A percentile compares a stretch with the other conserved stretches of the same genome.
Conservation (phyloP, 129 eudicot species). For the Saussurea involucrata region DNA sequence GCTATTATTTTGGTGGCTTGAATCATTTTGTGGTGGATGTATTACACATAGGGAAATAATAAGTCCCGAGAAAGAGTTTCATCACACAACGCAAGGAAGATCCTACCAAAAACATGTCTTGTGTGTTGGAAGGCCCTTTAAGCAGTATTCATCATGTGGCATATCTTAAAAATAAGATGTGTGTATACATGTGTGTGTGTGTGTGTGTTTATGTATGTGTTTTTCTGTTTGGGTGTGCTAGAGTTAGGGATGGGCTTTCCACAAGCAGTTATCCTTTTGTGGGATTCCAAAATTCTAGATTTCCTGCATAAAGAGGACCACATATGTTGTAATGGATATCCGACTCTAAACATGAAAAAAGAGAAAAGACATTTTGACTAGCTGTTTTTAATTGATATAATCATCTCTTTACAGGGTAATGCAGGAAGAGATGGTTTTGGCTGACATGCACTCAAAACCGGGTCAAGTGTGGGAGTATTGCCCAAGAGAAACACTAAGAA, state of each 20-base stretch:
- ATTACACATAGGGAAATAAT: neutral
- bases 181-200: neutral
- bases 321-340: neutral
- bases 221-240: neutral
- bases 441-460: conserved; percentile 78
- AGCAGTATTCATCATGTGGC: neutral
- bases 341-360: neutral
- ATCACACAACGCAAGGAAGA: neutral
- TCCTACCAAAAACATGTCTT: neutral
- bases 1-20: neutral
- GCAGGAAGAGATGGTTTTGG: conserved; percentile 96
- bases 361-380: neutral
- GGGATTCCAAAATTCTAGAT: neutral
- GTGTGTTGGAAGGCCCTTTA: neutral
- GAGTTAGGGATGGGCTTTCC: neutral
- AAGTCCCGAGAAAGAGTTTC: neutral
- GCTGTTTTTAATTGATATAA: neutral
- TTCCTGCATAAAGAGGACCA: neutral
- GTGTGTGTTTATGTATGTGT: neutral
- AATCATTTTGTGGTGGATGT: neutral
- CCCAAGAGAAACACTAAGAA: conserved; percentile 83
- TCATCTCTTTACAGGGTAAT: conserved; percentile 49
- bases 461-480: conserved; percentile 95
- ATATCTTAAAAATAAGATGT: neutral
- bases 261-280: neutral